Evolutionary conservation across 129 eudicot genomes (phyloP).

Genomic region (Erigeron canadensis): DNA sequence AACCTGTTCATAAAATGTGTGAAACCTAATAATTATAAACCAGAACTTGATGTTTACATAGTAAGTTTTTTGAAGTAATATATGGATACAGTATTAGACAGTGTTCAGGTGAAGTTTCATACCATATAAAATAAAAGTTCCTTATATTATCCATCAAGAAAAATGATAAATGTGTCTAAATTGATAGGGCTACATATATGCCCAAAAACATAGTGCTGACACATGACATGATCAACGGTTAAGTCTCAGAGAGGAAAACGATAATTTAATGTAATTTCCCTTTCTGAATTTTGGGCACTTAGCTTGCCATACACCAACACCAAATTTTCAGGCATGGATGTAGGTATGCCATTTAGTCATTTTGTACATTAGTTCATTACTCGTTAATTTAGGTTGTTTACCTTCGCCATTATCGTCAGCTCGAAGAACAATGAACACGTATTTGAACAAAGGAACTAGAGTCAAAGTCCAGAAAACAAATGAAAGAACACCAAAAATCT

Average conservation of each 20-base stretch:
- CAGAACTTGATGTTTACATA: background rate
- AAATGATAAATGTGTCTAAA: too few species aligned
- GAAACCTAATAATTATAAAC: background rate
- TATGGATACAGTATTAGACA: background rate
- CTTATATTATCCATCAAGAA: too few species aligned
- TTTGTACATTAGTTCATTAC: background rate
- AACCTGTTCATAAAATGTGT: background rate
- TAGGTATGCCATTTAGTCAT: background rate
- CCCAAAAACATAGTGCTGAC: too few species aligned
- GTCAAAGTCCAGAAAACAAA: conserved; percentile 87
- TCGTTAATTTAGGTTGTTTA: conserved; percentile 12
- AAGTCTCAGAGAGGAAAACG: too few species aligned
- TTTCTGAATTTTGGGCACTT: too few species aligned
- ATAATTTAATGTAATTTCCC: too few species aligned
- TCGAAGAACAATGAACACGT: conserved; percentile 81
- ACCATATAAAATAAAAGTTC: background rate
- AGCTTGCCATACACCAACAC: too few species aligned
- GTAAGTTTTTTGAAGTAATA: background rate
- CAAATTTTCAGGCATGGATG: too few species aligned
- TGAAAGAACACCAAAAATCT: conserved; percentile 79
- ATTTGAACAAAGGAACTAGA: conserved; percentile 70
- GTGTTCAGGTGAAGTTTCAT: background rate
- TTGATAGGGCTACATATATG: too few species aligned
- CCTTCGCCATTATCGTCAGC: conserved; percentile 91
- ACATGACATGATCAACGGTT: too few species aligned